phyloP scores from a whole-genome alignment of 495 filamentous ascomycete species.

The Daldinia vernicosa region DNA sequence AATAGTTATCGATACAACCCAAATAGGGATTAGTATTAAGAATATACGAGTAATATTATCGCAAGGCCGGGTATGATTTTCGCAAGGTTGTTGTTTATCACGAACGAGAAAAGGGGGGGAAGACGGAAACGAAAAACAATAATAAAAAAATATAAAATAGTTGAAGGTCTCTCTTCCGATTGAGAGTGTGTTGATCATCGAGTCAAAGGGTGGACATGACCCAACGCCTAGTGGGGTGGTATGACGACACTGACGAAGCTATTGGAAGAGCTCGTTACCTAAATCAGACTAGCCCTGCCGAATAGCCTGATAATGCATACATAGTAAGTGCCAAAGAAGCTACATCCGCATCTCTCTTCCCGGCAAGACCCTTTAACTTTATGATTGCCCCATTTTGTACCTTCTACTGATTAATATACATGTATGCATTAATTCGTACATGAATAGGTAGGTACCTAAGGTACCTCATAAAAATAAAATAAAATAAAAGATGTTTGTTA shows the following conservation, averaged over 20 bases:
- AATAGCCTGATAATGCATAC: slow-evolving; percentile 33
- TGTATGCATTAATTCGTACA: no score
- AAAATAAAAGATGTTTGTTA: no score
- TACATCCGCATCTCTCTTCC: neutral
- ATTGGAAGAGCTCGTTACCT: slow-evolving; percentile 36
- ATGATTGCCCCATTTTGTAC: no score
- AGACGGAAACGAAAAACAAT: neutral
- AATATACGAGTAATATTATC: neutral
- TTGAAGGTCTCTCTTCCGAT: slow-evolving; percentile 9
- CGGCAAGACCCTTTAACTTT: slow-evolving; percentile 3
- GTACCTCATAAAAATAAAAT: neutral
- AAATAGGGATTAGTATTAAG: neutral
- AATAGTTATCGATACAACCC: slow-evolving; percentile 2
- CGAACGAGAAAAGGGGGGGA: neutral
- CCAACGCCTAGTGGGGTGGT: slow-evolving; percentile 21
- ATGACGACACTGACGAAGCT: slow-evolving; percentile 42
- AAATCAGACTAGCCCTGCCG: slow-evolving; percentile 27
- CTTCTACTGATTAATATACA: no score
- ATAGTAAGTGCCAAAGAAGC: slow-evolving; percentile 5
- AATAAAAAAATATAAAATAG: slow-evolving; percentile 2
- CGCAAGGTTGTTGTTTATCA: neutral
- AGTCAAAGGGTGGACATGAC: slow-evolving; percentile 19
- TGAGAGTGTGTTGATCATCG: slow-evolving; percentile 21
- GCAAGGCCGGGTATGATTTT: neutral
- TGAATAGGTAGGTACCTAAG: no score